Evolutionary conservation across 129 eudicot genomes (phyloP).

Genomic region (Smallanthus sonchifolius): DNA sequence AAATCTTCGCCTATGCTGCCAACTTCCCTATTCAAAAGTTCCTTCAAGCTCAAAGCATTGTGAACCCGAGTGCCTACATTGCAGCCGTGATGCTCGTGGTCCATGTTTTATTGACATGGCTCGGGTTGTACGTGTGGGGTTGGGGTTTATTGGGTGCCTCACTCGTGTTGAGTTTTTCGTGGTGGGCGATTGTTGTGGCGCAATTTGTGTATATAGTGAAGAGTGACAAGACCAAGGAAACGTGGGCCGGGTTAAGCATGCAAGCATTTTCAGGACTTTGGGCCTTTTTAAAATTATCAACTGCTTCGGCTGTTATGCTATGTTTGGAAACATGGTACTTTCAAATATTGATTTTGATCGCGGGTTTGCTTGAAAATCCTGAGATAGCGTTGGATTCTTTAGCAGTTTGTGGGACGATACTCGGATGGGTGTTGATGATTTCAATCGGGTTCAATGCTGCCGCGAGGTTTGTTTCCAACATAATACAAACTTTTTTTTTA

Average conservation of each 20-base stretch:
- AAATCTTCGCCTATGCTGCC: slow-evolving; percentile 44
- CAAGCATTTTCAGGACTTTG: slow-evolving; percentile 43
- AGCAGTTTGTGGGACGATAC: slow-evolving; percentile 36
- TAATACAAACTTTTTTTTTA: too few relatives aligned
- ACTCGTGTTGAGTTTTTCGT: slow-evolving; percentile 38
- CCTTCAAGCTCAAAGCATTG: slow-evolving; percentile 51
- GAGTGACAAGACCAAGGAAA: slow-evolving; percentile 33
- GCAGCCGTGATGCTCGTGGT: slow-evolving; percentile 29
- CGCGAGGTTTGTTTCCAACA: slow-evolving; percentile 28
- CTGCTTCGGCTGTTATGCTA: slow-evolving; percentile 48
- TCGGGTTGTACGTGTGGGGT: slow-evolving; percentile 25
- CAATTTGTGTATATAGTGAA: slow-evolving; percentile 44
- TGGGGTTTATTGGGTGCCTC: slow-evolving; percentile 50
- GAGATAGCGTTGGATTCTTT: slow-evolving; percentile 46
- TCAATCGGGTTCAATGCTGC: slow-evolving; percentile 51
- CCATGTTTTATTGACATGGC: slow-evolving; percentile 32
- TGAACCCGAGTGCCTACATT: slow-evolving; percentile 51
- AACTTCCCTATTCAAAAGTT: slow-evolving; percentile 51
- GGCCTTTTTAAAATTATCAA: slow-evolving; percentile 36
- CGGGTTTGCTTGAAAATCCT: slow-evolving; percentile 46
- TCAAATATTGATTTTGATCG: slow-evolving; percentile 43
- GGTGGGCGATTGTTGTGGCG: slow-evolving; percentile 45
- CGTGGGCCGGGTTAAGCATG: slow-evolving; percentile 42
- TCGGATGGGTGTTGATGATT: slow-evolving; percentile 51
- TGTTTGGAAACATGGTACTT: slow-evolving; percentile 51